phyloP scores from a whole-genome alignment of 2,329 filamentous ascomycete species.

The Cordyceps tenuipes region DNA sequence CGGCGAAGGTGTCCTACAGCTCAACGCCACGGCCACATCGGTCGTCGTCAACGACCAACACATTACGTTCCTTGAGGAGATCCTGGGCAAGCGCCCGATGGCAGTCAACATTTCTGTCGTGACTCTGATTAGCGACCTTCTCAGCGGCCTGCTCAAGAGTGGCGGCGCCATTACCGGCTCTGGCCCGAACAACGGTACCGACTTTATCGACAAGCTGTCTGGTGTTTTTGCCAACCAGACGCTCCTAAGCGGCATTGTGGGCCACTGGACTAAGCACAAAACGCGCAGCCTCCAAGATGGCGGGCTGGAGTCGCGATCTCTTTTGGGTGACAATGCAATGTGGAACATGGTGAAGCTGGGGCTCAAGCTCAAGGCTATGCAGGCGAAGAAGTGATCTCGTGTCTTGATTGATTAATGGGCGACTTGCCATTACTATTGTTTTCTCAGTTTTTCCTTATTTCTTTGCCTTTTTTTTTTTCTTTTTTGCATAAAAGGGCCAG shows the following conservation, averaged over 20 bases:
- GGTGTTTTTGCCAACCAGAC: conserved; percentile 33
- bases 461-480: neutral
- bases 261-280: conserved; percentile 24
- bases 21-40: conserved; percentile 33
- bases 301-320: conserved; percentile 14
- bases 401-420: neutral
- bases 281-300: conserved; percentile 11
- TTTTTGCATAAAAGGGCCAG: neutral
- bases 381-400: neutral
- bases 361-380: conserved; percentile 18
- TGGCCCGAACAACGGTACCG: conserved; percentile 7
- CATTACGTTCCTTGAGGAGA: conserved; percentile 35
- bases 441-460: neutral
- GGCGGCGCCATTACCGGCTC: neutral
- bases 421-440: neutral
- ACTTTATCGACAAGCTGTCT: conserved; percentile 7
- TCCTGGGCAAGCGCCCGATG: conserved; percentile 32
- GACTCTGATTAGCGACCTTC: conserved; percentile 29
- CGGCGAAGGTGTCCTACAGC: conserved; percentile 29
- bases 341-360: conserved; percentile 23
- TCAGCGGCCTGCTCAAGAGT: conserved; percentile 24
- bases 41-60: conserved; percentile 34
- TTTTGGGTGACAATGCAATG: conserved; percentile 16
- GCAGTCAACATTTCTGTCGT: conserved; percentile 29
- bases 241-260: conserved; percentile 27